Base-by-base conservation (phyloP, 345 rosid genomes). In the Angophora floribunda region DNA sequence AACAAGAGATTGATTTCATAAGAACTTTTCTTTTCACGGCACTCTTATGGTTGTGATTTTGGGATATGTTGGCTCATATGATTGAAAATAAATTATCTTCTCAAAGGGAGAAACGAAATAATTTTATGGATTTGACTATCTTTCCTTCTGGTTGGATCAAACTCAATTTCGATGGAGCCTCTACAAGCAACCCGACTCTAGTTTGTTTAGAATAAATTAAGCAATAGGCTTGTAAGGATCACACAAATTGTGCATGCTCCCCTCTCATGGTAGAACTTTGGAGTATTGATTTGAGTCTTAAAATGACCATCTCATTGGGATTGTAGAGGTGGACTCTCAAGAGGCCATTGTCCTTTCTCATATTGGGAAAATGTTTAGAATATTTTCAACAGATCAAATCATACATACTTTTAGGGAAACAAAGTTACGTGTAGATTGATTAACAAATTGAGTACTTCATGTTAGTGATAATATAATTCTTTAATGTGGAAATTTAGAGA, bases 21-120 rank as follows among this genome's bases (percentile, higher is more conserved):
- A 2, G n/a, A 13, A n/a, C 7, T 7, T n/a, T n/a, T 63, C 19
- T 63, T 28, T 63, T 63, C 1, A 0, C 2, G 8, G 4, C 0
- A 14, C 75, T n/a, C 19, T 1, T 1, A 9, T 13, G 9, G 30
- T 6, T 13, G 1, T n/a, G 1, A 55, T 55, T 12, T 22, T 8
- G 0, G 4, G 61, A 55, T 55, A 7, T 22, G 12, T 55, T 22
- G 28, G 12, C 61, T 22, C 3, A 5, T 22, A 3, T 21, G 59
- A 55, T 6, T 22, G 61, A 63, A n/a, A 63, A n/a, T n/a, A 7
- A 9, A 63, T 13, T 3, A 36, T 0, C 30, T n/a, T n/a, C 15
- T 63, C 1, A 63, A 2, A n/a, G 17, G 6, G 15, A 13, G 70
- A 63, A 52, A 63, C 6, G 75, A 3, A 2, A 63, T 3, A 63